A percentile compares a stretch with the other conserved stretches of the same genome.
phyloP scores from a whole-genome alignment of 2,329 filamentous ascomycete species.

The Ceratocystis variospora region DNA sequence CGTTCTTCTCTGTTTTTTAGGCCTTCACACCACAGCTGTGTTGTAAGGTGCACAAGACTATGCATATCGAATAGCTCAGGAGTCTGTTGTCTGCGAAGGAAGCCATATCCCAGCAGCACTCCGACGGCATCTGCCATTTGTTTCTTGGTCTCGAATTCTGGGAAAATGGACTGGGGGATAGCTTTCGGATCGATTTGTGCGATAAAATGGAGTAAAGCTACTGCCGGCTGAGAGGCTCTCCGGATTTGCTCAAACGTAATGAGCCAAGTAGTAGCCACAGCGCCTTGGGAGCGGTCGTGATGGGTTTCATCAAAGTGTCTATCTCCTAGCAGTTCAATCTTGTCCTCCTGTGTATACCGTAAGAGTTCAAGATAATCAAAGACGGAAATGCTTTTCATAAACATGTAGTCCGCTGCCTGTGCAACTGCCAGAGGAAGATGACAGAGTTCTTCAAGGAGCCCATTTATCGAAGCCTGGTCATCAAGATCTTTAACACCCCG shows the following conservation, averaged over 20 bases:
- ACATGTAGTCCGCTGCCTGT: slow-evolving; percentile 20
- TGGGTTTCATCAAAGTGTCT: background rate
- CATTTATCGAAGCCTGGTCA: background rate
- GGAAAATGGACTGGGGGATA: background rate
- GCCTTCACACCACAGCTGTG: background rate
- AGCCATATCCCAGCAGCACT: background rate
- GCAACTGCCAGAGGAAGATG: slow-evolving; percentile 20
- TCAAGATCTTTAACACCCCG: background rate
- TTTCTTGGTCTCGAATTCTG: background rate
- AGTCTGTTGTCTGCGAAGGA: background rate
- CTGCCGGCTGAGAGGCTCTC: background rate
- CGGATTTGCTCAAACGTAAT: background rate
- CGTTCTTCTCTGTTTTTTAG: background rate
- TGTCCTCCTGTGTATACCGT: background rate
- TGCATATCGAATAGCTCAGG: background rate
- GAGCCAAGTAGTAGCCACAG: background rate
- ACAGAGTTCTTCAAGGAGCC: background rate
- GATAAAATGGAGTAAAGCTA: background rate
- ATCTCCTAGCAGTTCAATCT: background rate
- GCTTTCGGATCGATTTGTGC: background rate
- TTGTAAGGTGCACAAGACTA: background rate
- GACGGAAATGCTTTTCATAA: background rate
- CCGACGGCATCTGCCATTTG: background rate
- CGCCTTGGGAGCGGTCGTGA: background rate
- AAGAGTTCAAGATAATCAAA: background rate